A percentile compares a stretch with the other conserved stretches of the same genome.
Conservation (phyloP, 2,329 filamentous ascomycete genomes). For the Hymenoscyphus occultus region DNA sequence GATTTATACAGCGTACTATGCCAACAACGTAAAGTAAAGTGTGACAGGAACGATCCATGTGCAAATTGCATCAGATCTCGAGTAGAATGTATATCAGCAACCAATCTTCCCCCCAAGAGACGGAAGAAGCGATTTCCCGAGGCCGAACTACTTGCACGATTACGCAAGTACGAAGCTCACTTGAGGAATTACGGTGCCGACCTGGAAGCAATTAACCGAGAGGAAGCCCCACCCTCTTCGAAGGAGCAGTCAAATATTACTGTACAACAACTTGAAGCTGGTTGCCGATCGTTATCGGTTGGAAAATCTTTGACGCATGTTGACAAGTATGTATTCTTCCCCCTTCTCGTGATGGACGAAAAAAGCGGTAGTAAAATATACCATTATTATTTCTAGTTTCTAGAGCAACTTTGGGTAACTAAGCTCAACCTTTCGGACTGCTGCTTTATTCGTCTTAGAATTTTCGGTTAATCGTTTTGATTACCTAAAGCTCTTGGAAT, state of each 20-base stretch:
- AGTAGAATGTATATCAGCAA: slow-evolving; percentile 27
- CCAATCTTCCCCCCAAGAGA: slow-evolving; percentile 24
- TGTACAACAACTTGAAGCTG: neutral
- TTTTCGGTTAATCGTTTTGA: no score
- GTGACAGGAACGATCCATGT: slow-evolving; percentile 31
- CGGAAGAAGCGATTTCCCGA: slow-evolving; percentile 32
- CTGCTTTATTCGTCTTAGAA: no score
- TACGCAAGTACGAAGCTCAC: slow-evolving; percentile 30
- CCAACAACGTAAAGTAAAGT: slow-evolving; percentile 33
- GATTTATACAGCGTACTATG: slow-evolving; percentile 22
- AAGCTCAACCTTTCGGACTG: no score
- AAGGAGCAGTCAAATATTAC: neutral
- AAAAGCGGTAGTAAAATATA: neutral
- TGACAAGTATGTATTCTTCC: slow-evolving; percentile 16
- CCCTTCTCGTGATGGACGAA: neutral
- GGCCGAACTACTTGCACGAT: slow-evolving; percentile 29
- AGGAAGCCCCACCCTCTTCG: neutral
- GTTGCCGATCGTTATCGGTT: slow-evolving; percentile 14
- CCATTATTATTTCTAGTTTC: no score
- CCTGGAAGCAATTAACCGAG: slow-evolving; percentile 28
- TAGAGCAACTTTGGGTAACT: no score
- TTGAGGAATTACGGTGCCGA: slow-evolving; percentile 29
- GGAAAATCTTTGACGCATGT: slow-evolving; percentile 19
- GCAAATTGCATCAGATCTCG: slow-evolving; percentile 29
- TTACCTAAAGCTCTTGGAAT: no score